Evolutionary conservation across 495 filamentous ascomycete genomes (phyloP).

Genomic region (Aspergillus steynii): DNA sequence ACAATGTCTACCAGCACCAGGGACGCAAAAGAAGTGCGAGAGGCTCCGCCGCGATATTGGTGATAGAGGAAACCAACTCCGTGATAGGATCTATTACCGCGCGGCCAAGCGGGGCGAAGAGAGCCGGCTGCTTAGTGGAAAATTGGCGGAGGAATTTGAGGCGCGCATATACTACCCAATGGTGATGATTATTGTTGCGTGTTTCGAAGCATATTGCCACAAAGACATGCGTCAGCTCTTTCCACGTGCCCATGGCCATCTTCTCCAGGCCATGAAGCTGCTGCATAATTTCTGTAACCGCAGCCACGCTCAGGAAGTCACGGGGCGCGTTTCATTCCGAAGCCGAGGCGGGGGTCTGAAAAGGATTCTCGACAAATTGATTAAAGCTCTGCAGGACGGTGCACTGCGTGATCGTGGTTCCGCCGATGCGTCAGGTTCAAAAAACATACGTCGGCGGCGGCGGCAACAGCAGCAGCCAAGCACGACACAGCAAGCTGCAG

Average conservation of each 20-base stretch:
- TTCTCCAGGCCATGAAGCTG: constrained; percentile 16
- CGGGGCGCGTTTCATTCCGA: constrained; percentile 2
- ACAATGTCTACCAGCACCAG: background rate
- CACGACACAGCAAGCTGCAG: no score
- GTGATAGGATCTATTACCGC: constrained; percentile 13
- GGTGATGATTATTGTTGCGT: constrained; percentile 20
- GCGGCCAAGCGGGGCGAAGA: background rate
- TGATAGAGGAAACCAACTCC: constrained; percentile 6
- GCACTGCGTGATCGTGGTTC: background rate
- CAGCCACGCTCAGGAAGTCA: constrained; percentile 6
- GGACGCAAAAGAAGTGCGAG: background rate
- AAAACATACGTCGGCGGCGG: no score
- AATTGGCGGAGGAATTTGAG: constrained; percentile 25
- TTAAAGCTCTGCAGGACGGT: background rate
- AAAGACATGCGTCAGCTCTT: constrained; percentile 5
- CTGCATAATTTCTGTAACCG: constrained; percentile 17
- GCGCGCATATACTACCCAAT: constrained; percentile 23
- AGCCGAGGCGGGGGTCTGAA: background rate
- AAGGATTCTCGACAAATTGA: background rate
- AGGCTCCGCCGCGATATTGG: background rate
- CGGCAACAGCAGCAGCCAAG: no score
- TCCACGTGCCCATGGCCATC: constrained; percentile 11
- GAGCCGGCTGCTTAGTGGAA: background rate
- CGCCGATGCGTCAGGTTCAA: no score
- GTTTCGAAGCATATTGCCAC: constrained; percentile 24